Base-by-base conservation (phyloP, 495 filamentous ascomycete species). In the Tuber brumale region DNA sequence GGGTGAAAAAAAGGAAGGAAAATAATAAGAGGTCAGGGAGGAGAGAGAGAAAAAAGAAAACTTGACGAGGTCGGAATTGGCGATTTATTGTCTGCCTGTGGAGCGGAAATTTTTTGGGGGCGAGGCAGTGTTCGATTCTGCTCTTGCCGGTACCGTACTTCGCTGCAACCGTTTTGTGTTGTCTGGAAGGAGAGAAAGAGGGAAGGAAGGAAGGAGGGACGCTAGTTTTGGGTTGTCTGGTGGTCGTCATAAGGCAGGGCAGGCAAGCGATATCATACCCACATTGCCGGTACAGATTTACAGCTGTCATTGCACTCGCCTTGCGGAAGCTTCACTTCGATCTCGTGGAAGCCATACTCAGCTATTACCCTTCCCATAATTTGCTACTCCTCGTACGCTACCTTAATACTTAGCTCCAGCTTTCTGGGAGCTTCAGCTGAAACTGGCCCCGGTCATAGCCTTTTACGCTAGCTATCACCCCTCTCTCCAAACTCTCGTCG, bases 161-260 rank as follows among this genome's bases (percentile, higher is more conserved):
- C 57, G 57, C 57, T 66, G 27, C 57, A 66, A 66, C 57, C 57
- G 57, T 66, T 66, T 66, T 66, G 57, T 66, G 57, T 35, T 66
- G 57, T 66, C 27, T 35, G 57, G 27, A 12, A 31, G 57, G 57
- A 6, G 57, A 66, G 27, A 66, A 31, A 66, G 27, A 66, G 57
- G 48, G 48, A 66, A 6, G 57, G 57, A 57, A n/a, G 23, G 46
- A 27, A 61, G 48, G 48, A 57, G 21, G n/a, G 37, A 39, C 23
- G 48, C 48, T 57, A 57, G 48, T 57, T 57, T 27, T 57, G 57
- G 27, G 57, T 5, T 35, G 27, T 18, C 27, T 66, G 27, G 46
- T 51, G 46, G n/a, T 66, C 27, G 57, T 66, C 57, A 31, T 66
- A 66, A 35, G 57, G 27, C 23, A 57, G n/a, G 23, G 48, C 57